Evolutionary conservation across 345 rosid genomes (phyloP).

Genomic region (Eucalyptus cloeziana): DNA sequence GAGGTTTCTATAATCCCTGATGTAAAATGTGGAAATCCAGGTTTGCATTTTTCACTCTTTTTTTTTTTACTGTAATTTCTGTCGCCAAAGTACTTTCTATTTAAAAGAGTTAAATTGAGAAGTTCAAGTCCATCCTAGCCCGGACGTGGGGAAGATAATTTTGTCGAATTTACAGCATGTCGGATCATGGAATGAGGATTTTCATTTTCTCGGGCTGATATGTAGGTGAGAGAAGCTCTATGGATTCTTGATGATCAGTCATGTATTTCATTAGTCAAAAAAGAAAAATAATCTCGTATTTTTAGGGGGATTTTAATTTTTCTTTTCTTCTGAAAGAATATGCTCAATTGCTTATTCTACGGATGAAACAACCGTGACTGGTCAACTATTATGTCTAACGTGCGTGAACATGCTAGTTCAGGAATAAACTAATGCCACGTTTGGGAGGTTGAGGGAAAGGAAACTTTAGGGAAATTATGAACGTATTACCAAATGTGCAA

Average conservation of each 20-base stretch:
- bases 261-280: not conserved
- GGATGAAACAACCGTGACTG: not conserved
- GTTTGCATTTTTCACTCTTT: not conserved
- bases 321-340: not conserved
- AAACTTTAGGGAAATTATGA: not conserved
- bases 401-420: not conserved
- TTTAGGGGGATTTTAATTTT: not conserved
- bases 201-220: not conserved
- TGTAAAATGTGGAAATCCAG: not conserved
- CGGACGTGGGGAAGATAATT: not conserved
- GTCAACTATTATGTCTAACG: not conserved
- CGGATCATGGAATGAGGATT: not conserved
- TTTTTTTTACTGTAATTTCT: not conserved
- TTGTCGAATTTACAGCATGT: not conserved
- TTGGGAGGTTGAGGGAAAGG: not conserved
- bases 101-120: not conserved
- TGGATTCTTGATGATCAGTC: not conserved
- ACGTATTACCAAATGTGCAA: not conserved
- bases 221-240: not conserved
- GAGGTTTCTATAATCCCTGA: not conserved
- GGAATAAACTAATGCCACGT: not conserved
- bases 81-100: not conserved
- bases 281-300: not conserved
- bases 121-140: not conserved
- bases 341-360: not conserved